Base-by-base conservation (phyloP, 2,329 filamentous ascomycete genomes). In the Verticillium zaregamsianum region DNA sequence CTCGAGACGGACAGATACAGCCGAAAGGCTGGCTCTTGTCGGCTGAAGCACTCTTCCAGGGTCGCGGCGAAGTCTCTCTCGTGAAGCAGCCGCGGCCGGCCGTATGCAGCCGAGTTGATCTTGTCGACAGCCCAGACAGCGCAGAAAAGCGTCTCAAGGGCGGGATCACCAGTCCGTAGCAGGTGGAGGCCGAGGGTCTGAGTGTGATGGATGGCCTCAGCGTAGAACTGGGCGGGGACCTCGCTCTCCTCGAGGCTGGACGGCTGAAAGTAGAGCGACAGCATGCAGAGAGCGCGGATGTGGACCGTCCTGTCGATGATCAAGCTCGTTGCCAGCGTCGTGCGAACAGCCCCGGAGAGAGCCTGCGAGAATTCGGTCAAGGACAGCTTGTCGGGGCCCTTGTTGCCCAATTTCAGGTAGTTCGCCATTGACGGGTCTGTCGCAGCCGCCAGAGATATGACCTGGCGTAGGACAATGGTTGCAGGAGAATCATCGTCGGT, bases 41-140 rank as follows among this genome's bases (percentile, higher is more conserved):
- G 76, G 25, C 75, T 73, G 57, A 86, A 81, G 59, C 81, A 82
- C 1, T 77, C 75, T 0, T 83, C 79, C 0, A 86, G 64, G 62
- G 84, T 78, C 59, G 80, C 81, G 7, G 84, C 82, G 32, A 86
- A 78, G 65, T 89, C 86, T 57, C 83, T 74, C 65, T 87, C 84
- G 64, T 89, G 85, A 61, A 89, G 81, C 28, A 87, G 70, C 55
- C 83, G 81, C 0, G 86, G 83, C 1, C 86, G 77, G 6, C 85
- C 86, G 62, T 87, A 83, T n/a, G 86, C 79, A 0, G 85, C 82
- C 1, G 84, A 80, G 57, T 84, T 84, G 54, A 89, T 77, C 15
- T 84, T 78, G 67, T 89, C 86, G 1, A 89, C 69, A 0, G 85
- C 85, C 85, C 85, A 88, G 0, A 86, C 74, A 7, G 81, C 83